phyloP scores from a whole-genome alignment of 805 yeast species.

The Yamadazyma nakazawae region DNA sequence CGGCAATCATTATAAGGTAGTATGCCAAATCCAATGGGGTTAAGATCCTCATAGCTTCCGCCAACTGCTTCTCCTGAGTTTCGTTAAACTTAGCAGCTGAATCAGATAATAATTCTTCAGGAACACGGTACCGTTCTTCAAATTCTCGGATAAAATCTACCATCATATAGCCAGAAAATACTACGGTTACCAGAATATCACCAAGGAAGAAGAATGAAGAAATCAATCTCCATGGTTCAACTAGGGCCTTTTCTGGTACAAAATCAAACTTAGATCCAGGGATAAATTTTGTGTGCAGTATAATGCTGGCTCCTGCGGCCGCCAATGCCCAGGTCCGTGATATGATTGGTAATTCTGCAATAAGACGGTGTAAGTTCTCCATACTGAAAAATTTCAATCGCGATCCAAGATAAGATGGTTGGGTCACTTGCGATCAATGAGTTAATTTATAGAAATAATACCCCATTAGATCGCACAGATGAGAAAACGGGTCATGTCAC shows the following conservation, averaged over 20 bases:
- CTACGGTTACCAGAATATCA: conserved; percentile 10
- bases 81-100: conserved; percentile 15
- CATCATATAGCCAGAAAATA: conserved; percentile 13
- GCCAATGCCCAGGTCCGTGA: conserved; percentile 27
- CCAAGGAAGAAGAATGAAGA: conserved; percentile 35
- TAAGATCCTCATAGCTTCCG: conserved; percentile 15
- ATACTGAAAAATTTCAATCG: not conserved
- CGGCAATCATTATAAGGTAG: conserved; percentile 23
- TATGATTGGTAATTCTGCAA: conserved; percentile 19
- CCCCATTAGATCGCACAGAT: conserved; percentile 12
- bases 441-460: conserved; percentile 10
- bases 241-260: conserved; percentile 24
- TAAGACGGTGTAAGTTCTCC: conserved; percentile 11
- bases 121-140: conserved; percentile 23
- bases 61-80: conserved; percentile 16
- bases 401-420: not conserved
- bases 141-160: conserved; percentile 19
- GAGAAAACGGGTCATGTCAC: conserved; percentile 12
- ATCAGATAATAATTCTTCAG: conserved; percentile 22
- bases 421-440: not conserved
- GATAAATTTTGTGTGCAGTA: conserved; percentile 17
- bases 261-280: conserved; percentile 20
- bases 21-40: conserved; percentile 30
- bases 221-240: conserved; percentile 37
- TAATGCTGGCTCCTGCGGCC: conserved; percentile 19